Conservation (phyloP, 257 asterid species). For the Nicotiana benthamiana region DNA sequence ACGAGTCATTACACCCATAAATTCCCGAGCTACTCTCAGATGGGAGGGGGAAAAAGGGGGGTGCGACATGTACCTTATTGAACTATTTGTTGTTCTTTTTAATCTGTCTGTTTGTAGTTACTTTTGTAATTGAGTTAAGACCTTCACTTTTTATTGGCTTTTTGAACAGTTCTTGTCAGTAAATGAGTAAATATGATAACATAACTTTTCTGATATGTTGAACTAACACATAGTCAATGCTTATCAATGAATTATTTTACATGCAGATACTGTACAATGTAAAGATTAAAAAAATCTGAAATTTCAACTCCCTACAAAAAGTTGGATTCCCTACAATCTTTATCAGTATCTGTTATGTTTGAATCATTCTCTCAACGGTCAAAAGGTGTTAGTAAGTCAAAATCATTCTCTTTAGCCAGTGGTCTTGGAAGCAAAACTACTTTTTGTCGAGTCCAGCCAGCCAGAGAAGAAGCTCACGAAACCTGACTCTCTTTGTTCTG, state of each 20-base stretch:
- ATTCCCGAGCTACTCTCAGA: no score
- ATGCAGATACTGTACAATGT: neutral
- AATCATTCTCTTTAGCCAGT: neutral
- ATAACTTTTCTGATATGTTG: neutral
- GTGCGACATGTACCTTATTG: no score
- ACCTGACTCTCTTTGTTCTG: conserved; percentile 39
- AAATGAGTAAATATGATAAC: neutral
- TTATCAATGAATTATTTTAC: neutral
- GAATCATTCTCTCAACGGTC: neutral
- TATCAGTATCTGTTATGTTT: neutral
- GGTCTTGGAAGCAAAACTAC: conserved; percentile 22
- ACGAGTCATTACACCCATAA: no score
- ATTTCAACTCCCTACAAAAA: neutral
- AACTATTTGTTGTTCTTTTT: neutral
- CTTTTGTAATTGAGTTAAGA: neutral
- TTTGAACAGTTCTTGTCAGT: neutral
- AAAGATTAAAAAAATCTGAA: neutral
- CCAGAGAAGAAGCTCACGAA: conserved; percentile 48
- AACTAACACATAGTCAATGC: neutral
- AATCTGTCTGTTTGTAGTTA: neutral
- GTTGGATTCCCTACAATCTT: neutral
- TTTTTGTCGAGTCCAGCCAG: conserved; percentile 47
- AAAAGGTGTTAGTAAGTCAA: neutral
- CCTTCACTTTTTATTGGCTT: neutral
- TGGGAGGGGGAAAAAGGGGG: no score